These are phyloP conservation scores for Paecilomyces sp. DNA, from an alignment of 2,329 filamentous ascomycete genomes.

Conservation along the genomic window DNA sequence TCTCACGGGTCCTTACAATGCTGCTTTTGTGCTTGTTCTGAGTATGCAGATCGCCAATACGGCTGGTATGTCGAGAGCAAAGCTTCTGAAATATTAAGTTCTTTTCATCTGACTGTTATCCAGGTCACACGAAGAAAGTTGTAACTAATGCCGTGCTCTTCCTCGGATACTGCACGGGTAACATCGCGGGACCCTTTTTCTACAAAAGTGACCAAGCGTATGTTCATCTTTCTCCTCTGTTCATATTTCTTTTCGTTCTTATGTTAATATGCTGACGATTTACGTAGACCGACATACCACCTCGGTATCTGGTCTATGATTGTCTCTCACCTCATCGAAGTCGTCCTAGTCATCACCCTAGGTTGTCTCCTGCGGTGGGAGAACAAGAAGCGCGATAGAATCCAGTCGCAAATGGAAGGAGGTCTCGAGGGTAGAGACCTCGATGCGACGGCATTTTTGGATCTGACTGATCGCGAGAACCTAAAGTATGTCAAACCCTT, in stretches of 20 bases:
- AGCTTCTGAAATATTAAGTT: background rate
- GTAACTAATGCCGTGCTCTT: constrained; percentile 57
- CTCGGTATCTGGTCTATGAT: constrained; percentile 54
- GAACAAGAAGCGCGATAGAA: constrained; percentile 43
- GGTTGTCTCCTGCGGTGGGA: constrained; percentile 42
- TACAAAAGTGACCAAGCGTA: constrained; percentile 48
- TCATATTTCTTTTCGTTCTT: too few relatives aligned
- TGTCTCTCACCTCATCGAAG: constrained; percentile 47
- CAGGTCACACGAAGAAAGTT: constrained; percentile 57
- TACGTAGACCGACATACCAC: constrained; percentile 35
- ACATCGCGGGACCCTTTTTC: constrained; percentile 58
- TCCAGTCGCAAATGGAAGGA: constrained; percentile 40
- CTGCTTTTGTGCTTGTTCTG: constrained; percentile 45
- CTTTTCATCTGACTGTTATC: constrained; percentile 19
- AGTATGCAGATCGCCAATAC: constrained; percentile 41
- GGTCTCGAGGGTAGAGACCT: constrained; percentile 41
- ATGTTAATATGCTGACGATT: background rate
- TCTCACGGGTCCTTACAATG: constrained; percentile 49
- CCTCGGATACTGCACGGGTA: constrained; percentile 54
- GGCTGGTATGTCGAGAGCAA: constrained; percentile 23
- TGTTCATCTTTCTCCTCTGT: background rate
- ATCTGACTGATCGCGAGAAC: constrained; percentile 50
- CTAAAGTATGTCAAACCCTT: constrained; percentile 29
- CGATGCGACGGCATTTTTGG: constrained; percentile 45
- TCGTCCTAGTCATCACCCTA: constrained; percentile 38